Evolutionary conservation across 352 stramenopile species (phyloP).

Genomic region (Phytophthora colocasiae): DNA sequence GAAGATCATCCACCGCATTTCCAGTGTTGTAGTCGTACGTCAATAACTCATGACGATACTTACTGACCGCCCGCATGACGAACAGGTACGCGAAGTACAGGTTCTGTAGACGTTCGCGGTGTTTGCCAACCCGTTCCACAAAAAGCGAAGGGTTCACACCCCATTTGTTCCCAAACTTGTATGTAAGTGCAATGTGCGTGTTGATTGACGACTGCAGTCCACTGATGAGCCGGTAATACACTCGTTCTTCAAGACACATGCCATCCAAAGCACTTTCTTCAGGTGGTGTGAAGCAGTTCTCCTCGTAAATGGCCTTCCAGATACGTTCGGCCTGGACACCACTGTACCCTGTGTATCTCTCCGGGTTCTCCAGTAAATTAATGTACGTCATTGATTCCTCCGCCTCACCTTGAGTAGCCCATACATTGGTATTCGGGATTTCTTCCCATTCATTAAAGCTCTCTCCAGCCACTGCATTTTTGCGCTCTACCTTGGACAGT

Average conservation of each 20-base stretch:
- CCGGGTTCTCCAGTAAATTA: constrained; percentile 97
- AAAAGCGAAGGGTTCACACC: constrained; percentile 81
- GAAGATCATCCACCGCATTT: constrained; percentile 87
- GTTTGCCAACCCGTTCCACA: constrained; percentile 90
- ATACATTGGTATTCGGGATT: constrained; percentile 59
- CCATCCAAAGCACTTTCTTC: constrained; percentile 69
- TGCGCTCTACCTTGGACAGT: constrained; percentile 77
- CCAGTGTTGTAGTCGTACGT: constrained; percentile 96
- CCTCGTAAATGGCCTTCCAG: constrained; percentile 97
- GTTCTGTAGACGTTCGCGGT: constrained; percentile 97
- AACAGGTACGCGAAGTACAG: constrained; percentile 99
- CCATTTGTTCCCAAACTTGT: constrained; percentile 80
- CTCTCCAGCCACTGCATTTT: constrained; percentile 70
- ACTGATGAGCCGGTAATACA: constrained; percentile 97
- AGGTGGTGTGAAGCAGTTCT: constrained; percentile 95
- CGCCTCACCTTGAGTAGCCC: constrained; percentile 57
- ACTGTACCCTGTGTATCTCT: constrained; percentile 98
- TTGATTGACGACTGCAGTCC: constrained; percentile 97
- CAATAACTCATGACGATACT: constrained; percentile 93
- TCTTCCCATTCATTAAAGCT: constrained; percentile 77
- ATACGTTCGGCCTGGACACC: constrained; percentile 92
- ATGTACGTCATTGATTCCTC: constrained; percentile 91
- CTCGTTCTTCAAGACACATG: constrained; percentile 94
- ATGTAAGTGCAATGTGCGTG: constrained; percentile 92
- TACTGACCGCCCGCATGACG: constrained; percentile 95